Conservation (phyloP, 129 eudicot species). For the Calendula officinalis region DNA sequence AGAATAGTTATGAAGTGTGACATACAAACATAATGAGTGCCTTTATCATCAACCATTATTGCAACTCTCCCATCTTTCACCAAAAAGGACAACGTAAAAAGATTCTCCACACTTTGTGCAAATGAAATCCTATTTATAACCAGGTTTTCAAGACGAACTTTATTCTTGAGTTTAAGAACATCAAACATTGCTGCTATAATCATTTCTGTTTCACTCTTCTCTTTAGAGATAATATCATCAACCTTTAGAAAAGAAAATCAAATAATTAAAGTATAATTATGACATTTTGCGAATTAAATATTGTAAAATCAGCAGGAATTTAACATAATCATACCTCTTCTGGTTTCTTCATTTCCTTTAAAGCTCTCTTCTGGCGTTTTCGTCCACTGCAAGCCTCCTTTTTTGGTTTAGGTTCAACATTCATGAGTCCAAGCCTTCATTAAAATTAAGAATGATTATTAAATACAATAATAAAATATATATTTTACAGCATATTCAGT, state of each 20-base stretch:
- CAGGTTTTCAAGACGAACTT: constrained; percentile 42
- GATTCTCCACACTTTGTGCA: constrained; percentile 61
- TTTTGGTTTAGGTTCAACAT: constrained; percentile 29
- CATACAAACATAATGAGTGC: constrained; percentile 54
- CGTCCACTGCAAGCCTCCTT: constrained; percentile 19
- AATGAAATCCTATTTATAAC: constrained; percentile 51
- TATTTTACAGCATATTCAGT: neutral
- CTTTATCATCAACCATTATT: constrained; percentile 43
- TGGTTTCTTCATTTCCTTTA: constrained; percentile 29
- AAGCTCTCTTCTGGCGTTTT: constrained; percentile 16
- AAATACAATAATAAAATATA: constrained; percentile 1
- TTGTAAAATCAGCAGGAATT: neutral
- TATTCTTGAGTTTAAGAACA: constrained; percentile 33
- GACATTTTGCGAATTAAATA: neutral
- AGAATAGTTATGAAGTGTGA: neutral
- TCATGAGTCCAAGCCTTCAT: constrained; percentile 57
- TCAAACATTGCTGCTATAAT: constrained; percentile 46
- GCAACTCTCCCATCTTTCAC: constrained; percentile 61
- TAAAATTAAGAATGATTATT: neutral
- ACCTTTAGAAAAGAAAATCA: constrained; percentile 30
- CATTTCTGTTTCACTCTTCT: constrained; percentile 38
- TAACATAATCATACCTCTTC: constrained; percentile 40
- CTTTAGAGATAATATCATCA: constrained; percentile 21
- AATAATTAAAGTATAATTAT: neutral
- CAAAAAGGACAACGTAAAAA: constrained; percentile 63